These are phyloP conservation scores for Aurantiochytrium sp. DNA, from an alignment of 108 stramenopile genomes.

Conservation along the genomic window DNA sequence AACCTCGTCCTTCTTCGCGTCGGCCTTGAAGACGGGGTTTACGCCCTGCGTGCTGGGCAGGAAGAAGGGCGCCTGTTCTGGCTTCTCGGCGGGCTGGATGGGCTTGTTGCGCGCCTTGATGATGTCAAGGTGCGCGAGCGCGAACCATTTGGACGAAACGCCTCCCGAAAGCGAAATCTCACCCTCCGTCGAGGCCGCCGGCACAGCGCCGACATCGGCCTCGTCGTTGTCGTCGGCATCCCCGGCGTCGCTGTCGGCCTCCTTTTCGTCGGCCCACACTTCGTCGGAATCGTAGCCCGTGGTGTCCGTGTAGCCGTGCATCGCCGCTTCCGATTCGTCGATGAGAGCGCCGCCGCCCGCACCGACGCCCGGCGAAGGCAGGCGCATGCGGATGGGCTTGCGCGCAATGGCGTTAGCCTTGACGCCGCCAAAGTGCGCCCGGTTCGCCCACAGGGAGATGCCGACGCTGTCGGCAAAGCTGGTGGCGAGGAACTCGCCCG, in stretches of 20 bases:
- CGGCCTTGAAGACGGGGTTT: slow-evolving; percentile 42
- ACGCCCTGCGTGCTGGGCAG: slow-evolving; percentile 75
- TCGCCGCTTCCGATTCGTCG: background rate
- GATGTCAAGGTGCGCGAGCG: slow-evolving; percentile 85
- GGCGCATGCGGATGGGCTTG: background rate
- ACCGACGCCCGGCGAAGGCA: background rate
- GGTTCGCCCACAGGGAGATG: slow-evolving; percentile 87
- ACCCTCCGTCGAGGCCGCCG: slow-evolving; percentile 42
- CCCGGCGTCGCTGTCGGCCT: slow-evolving; percentile 55
- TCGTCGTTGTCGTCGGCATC: slow-evolving; percentile 45
- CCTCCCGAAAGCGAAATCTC: slow-evolving; percentile 80
- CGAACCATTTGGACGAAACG: slow-evolving; percentile 91
- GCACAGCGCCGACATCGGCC: slow-evolving; percentile 36
- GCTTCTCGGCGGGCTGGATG: slow-evolving; percentile 82
- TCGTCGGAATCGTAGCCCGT: background rate
- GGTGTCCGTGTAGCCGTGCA: background rate
- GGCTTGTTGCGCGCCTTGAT: slow-evolving; percentile 91
- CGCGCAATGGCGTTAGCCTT: background rate
- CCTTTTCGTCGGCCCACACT: background rate
- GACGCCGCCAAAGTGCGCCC: slow-evolving; percentile 35
- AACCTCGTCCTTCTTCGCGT: background rate
- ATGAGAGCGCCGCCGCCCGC: background rate
- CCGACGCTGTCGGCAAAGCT: slow-evolving; percentile 74
- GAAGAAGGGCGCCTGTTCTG: slow-evolving; percentile 90
- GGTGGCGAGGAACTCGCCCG: slow-evolving; percentile 93